Evolutionary conservation across 140 eudicot genomes (phyloP), one percentile per base, ranked within the genome.

Genomic region (Oenanthe javanica): DNA sequence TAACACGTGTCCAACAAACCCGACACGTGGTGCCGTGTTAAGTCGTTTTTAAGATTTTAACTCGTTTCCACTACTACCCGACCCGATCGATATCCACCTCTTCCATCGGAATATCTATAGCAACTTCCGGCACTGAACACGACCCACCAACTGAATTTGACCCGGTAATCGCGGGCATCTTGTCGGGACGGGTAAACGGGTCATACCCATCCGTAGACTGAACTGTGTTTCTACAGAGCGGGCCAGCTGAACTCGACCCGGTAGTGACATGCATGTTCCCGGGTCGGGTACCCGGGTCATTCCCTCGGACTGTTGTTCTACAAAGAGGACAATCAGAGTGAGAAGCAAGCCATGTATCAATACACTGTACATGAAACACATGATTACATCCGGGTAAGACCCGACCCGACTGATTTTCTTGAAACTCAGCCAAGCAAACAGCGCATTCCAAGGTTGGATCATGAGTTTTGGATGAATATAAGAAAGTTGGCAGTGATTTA

Each of bases 261-360:
- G 31, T 31, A 31, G 31, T 31, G 31, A 31, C 31, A 31, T 31
- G 31, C 31, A 31, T 31, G 31, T 31, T 31, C 31, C 31, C 31
- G 31, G 31, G 31, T 31, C 31, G 31, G 31, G 31, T 31, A 31
- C 31, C 31, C 31, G 31, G 31, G 31, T 31, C 31, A 31, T 31
- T 31, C 31, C 31, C 73, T 27, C 11, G 45, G 12, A 66, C 45
- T 31, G 16, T 25, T 8, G 73, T 31, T 10, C 73, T 66, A 13
- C 73, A 66, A 27, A 66, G 73, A 18, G 73, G 73, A 31, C 73
- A 67, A 67, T 67, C 73, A 12, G 73, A 13, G 45, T 67, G 73
- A 27, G 43, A 67, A 31, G 15, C 43, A 31, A 67, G 31, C 73
- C 73, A 67, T 0, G 45, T 67, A 36, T 67, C 45, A 36, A 67